These are phyloP conservation scores for Cladophialophora carrionii DNA, from an alignment of 2,329 filamentous ascomycete genomes.

Conservation along the genomic window DNA sequence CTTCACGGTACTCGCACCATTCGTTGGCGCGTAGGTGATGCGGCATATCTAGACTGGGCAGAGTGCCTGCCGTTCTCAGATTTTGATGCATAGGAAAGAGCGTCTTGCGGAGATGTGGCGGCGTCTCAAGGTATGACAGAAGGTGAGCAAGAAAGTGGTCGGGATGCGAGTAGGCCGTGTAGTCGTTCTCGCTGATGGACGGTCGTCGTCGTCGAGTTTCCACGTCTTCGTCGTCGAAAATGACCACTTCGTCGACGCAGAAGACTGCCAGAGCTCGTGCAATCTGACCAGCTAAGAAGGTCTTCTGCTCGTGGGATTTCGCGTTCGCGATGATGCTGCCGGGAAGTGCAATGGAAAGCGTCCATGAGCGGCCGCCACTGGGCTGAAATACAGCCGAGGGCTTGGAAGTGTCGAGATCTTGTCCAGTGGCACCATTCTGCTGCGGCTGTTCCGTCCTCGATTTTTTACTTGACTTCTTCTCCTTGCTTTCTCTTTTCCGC, in stretches of 20 bases:
- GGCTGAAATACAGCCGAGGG: conserved; percentile 71
- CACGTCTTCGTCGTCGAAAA: conserved; percentile 71
- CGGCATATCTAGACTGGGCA: conserved; percentile 81
- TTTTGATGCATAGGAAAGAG: conserved; percentile 81
- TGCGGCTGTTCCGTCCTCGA: conserved; percentile 2
- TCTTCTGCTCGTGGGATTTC: conserved; percentile 74
- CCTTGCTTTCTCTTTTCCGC: conserved; percentile 26
- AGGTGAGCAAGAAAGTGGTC: conserved; percentile 79
- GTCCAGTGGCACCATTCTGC: neutral
- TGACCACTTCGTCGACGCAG: conserved; percentile 78
- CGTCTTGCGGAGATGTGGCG: conserved; percentile 74
- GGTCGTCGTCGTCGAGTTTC: conserved; percentile 39
- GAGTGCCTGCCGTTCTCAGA: conserved; percentile 69
- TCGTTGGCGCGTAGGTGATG: conserved; percentile 77
- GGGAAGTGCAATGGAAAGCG: conserved; percentile 75
- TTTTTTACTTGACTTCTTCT: conserved; percentile 16
- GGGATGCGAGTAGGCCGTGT: conserved; percentile 73
- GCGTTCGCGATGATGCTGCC: conserved; percentile 74
- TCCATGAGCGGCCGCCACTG: conserved; percentile 67
- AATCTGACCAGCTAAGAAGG: conserved; percentile 71
- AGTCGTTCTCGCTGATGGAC: conserved; percentile 49
- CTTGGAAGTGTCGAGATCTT: conserved; percentile 62
- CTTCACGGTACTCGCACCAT: conserved; percentile 79
- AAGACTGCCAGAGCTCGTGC: conserved; percentile 82
- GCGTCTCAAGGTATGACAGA: conserved; percentile 79